Conservation (phyloP, 1,139 yeast genomes). For the Diutina pseudorugosa region DNA sequence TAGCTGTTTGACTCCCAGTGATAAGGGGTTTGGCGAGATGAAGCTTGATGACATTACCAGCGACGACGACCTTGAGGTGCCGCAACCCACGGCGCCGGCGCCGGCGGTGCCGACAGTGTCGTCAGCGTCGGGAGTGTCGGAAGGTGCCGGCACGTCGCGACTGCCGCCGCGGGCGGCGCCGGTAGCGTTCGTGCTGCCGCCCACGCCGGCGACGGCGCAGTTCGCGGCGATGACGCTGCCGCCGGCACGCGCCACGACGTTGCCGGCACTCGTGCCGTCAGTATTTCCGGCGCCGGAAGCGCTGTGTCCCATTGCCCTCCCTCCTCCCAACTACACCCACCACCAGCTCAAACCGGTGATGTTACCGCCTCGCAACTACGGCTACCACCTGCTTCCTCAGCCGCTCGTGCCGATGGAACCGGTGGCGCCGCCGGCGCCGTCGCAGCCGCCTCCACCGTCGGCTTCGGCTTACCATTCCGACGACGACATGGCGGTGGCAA, state of each 20-base stretch:
- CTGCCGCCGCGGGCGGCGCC: not conserved
- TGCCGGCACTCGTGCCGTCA: not conserved
- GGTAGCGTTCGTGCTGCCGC: not conserved
- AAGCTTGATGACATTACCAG: slow-evolving; percentile 19
- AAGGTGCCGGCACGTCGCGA: too few species aligned
- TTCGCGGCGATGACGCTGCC: not conserved
- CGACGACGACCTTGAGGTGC: not conserved
- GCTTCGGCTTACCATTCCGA: not conserved
- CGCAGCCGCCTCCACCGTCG: not conserved
- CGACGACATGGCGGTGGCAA: not conserved
- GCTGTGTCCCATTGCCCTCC: not conserved
- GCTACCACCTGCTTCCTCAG: not conserved
- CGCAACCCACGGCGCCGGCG: not conserved
- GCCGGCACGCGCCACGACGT: not conserved
- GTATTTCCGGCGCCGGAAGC: not conserved
- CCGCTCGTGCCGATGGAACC: not conserved
- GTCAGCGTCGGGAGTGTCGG: too few species aligned
- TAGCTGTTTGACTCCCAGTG: slow-evolving; percentile 54
- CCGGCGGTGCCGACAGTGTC: not conserved
- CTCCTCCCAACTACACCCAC: not conserved
- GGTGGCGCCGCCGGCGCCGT: not conserved
- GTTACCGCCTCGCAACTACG: not conserved
- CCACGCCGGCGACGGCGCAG: not conserved
- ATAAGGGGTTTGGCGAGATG: slow-evolving; percentile 60
- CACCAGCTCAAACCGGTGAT: not conserved